phyloP scores from a whole-genome alignment of 306 rosid genomes.

The Vigna unguiculata region DNA sequence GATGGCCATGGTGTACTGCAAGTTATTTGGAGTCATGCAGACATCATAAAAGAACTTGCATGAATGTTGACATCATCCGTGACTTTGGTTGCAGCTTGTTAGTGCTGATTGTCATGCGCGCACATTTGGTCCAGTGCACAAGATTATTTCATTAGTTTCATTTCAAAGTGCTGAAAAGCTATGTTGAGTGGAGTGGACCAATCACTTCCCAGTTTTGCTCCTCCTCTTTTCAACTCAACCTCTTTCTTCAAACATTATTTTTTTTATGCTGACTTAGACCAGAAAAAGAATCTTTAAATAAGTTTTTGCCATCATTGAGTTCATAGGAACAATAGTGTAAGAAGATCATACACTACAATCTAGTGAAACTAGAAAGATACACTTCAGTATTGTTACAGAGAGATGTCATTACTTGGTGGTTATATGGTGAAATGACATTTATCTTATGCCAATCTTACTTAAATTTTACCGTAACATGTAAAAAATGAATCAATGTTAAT shows the following conservation, averaged over 20 bases:
- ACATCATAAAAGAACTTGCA: constrained; percentile 9
- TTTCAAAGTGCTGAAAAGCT: constrained; percentile 13
- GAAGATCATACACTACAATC: no score
- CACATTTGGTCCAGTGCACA: neutral
- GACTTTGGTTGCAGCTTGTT: constrained; percentile 1
- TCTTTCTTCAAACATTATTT: neutral
- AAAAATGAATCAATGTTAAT: no score
- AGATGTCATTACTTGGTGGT: no score
- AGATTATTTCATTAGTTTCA: constrained; percentile 16
- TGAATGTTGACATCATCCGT: constrained; percentile 28
- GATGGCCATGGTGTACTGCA: neutral
- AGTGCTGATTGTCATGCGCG: constrained; percentile 34
- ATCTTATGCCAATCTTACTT: no score
- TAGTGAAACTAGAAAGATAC: no score
- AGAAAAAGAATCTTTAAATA: neutral
- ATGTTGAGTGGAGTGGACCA: constrained; percentile 32
- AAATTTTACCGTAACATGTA: no score
- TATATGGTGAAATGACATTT: no score
- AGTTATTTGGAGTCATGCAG: constrained; percentile 14
- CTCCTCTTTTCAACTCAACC: neutral
- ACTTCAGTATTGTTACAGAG: no score
- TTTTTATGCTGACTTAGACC: neutral
- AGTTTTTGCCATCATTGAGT: neutral
- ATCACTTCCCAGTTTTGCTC: neutral
- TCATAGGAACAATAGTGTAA: neutral